A percentile compares a stretch with the other conserved stretches of the same genome.
phyloP scores from a whole-genome alignment of 805 yeast species.

The Candida ipomoeae region DNA sequence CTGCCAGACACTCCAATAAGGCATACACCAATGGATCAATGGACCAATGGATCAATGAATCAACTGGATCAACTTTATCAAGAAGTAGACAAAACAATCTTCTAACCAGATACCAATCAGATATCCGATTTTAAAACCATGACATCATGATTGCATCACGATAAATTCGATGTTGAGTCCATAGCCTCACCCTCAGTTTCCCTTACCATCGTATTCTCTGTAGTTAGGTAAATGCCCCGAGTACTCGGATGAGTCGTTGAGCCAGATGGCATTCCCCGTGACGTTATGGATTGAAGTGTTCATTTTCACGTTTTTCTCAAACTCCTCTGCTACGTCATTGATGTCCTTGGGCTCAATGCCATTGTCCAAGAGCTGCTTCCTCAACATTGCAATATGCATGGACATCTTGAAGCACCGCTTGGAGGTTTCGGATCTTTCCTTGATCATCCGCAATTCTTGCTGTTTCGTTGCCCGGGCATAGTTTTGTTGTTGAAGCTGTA shows the following conservation, averaged over 20 bases:
- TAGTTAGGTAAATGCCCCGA: conserved; percentile 54
- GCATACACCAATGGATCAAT: too few species aligned
- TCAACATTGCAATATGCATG: conserved; percentile 60
- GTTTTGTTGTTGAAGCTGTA: conserved; percentile 44
- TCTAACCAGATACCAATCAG: too few species aligned
- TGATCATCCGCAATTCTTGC: conserved; percentile 47
- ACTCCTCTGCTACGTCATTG: conserved; percentile 50
- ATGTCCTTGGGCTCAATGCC: conserved; percentile 57
- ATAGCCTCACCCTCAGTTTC: background rate
- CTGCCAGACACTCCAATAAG: conserved; percentile 1
- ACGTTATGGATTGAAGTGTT: conserved; percentile 54
- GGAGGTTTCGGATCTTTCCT: conserved; percentile 47
- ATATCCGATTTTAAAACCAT: too few species aligned
- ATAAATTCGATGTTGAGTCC: background rate
- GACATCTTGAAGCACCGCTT: conserved; percentile 55
- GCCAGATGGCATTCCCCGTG: conserved; percentile 55
- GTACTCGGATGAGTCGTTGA: conserved; percentile 47
- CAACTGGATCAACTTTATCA: too few species aligned
- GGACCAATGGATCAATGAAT: too few species aligned
- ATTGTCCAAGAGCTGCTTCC: conserved; percentile 54
- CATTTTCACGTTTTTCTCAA: conserved; percentile 55
- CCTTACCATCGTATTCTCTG: conserved; percentile 52
- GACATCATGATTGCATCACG: background rate
- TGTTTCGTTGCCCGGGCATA: conserved; percentile 49
- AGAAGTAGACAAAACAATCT: too few species aligned